Conservation (phyloP, 257 asterid genomes). For the Capsicum chinense region DNA sequence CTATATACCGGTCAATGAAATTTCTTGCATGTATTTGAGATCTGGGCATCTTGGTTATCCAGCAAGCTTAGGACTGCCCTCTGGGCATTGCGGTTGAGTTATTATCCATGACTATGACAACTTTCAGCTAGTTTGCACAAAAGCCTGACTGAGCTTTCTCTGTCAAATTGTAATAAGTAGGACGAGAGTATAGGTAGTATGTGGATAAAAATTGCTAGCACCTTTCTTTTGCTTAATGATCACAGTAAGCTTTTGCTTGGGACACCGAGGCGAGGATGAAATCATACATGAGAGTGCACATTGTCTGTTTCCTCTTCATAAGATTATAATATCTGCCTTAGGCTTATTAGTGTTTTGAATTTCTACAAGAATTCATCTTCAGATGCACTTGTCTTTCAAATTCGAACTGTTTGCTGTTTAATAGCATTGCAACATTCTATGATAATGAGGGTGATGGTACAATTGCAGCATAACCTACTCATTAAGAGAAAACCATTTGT, state of each 20-base stretch:
- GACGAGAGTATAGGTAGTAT: background rate
- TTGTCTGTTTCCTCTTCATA: background rate
- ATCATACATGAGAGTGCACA: background rate
- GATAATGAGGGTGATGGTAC: background rate
- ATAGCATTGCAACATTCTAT: background rate
- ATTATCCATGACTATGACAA: conserved; percentile 10
- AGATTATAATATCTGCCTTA: background rate
- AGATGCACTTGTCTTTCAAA: background rate
- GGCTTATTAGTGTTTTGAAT: background rate
- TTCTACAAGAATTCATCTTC: background rate
- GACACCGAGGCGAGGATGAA: background rate
- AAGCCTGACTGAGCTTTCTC: background rate
- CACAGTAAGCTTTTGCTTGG: background rate
- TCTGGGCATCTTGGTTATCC: conserved; percentile 4
- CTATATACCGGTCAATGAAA: background rate
- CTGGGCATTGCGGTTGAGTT: background rate
- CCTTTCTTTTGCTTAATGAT: background rate
- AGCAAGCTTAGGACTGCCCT: background rate
- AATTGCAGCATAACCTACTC: background rate
- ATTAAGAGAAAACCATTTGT: background rate
- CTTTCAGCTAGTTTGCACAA: background rate
- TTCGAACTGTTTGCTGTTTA: background rate
- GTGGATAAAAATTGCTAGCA: background rate
- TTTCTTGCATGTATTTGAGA: background rate
- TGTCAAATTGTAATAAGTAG: background rate